A percentile compares a stretch with the other conserved stretches of the same genome.
These are phyloP conservation scores for Syncephalastrum sp. DNA, from an alignment of 371 early-diverging fungal species.

Conservation along the genomic window DNA sequence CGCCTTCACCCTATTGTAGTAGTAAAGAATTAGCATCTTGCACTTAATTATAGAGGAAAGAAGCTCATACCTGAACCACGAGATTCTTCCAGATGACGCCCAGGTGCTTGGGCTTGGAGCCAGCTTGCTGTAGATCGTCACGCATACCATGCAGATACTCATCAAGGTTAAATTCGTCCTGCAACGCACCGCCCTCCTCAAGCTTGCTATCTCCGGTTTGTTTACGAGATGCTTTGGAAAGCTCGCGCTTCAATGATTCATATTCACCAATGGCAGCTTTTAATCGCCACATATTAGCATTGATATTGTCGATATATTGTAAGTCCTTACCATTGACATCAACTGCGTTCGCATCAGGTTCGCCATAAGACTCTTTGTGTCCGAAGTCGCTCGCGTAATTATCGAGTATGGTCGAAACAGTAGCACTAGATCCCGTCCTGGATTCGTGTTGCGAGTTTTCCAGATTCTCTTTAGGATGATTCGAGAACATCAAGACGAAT, in stretches of 20 bases:
- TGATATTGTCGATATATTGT: slow-evolving; percentile 54
- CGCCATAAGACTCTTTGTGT: slow-evolving; percentile 13
- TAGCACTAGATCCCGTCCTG: too few relatives aligned
- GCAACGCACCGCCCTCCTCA: slow-evolving; percentile 24
- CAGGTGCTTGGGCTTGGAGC: slow-evolving; percentile 32
- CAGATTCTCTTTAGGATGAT: too few relatives aligned
- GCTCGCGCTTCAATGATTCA: slow-evolving; percentile 16
- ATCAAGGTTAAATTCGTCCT: slow-evolving; percentile 36
- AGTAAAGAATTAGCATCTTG: background rate
- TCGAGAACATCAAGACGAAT: too few relatives aligned
- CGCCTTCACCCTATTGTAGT: slow-evolving; percentile 25
- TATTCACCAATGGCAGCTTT: slow-evolving; percentile 20
- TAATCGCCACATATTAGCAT: slow-evolving; percentile 53
- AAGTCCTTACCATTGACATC: slow-evolving; percentile 11
- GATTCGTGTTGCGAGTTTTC: too few relatives aligned
- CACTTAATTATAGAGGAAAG: background rate
- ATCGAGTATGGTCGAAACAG: too few relatives aligned
- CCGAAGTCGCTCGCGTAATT: slow-evolving; percentile 1
- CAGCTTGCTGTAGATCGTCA: slow-evolving; percentile 14
- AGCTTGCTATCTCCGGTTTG: slow-evolving; percentile 7
- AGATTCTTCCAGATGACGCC: slow-evolving; percentile 51
- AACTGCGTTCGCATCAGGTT: slow-evolving; percentile 16
- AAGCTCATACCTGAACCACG: slow-evolving; percentile 24
- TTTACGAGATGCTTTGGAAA: slow-evolving; percentile 11
- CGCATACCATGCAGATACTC: slow-evolving; percentile 29